Evolutionary conservation across 345 rosid species (phyloP), one percentile per base, ranked within the genome.

Genomic region (Conringia planisiliqua): DNA sequence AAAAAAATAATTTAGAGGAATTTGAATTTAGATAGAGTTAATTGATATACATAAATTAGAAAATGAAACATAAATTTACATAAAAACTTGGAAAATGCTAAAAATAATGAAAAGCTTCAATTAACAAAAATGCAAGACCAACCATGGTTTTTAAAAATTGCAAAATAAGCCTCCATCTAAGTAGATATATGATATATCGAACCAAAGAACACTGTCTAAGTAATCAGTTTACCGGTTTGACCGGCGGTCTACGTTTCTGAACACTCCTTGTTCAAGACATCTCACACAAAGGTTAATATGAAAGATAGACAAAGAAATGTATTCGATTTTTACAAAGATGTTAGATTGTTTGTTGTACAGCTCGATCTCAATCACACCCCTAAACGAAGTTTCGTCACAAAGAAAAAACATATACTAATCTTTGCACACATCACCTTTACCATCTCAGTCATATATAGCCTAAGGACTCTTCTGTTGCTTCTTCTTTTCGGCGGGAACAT

Each of bases 261-360:
- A 54, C 18, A 27, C 10, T 57, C 14, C 26, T 57, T 4, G 62
- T 57, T 30, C 22, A 16, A 57, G 16, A 35, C 42, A 43, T 64
- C 30, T 54, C 30, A 35, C 66, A 46, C 66, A 56, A 63, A 32
- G 2, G 3, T 18, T 10, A 6, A 33, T 17, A 27, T 8, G 4
- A 20, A 62, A 61, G 16, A 43, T 8, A 42, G 26, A 54, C 1
- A 7, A 44, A 35, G 67, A 66, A 13, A 59, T 74, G 44, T 66
- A 47, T 1, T 10, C 36, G 4, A 38, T 65, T 36, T 73, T 36
- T 66, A 67, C 73, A 74, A 57, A 58, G 61, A 74, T 74, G 78
- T 74, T 74, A 67, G 73, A 75, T 38, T 43, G 54, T 66, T 38
- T 43, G 54, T 66, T 59, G 17, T 67, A 74, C 73, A 74, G 30